Percentiles rank a stretch among this genome's conserved stretches.
phyloP scores from a whole-genome alignment of 768 basidiomycete species.

The Mycena amicta region DNA sequence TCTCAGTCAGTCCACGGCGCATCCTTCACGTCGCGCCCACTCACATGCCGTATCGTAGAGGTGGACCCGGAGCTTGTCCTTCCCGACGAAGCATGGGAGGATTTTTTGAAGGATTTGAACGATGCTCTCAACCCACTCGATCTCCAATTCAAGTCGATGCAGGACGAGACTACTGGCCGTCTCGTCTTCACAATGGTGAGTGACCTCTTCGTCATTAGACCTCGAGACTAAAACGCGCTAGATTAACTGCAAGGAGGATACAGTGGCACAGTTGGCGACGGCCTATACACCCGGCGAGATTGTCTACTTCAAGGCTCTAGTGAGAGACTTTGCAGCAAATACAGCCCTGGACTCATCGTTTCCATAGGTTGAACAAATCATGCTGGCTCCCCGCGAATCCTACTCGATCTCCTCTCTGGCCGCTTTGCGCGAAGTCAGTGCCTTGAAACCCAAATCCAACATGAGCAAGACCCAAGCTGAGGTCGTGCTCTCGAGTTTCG shows the following conservation, averaged over 20 bases:
- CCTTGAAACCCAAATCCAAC: conserved; percentile 56
- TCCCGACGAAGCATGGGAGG: conserved; percentile 54
- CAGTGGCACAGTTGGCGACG: conserved; percentile 82
- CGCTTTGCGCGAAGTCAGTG: conserved; percentile 69
- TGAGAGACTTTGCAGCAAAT: no score
- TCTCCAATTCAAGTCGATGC: conserved; percentile 66
- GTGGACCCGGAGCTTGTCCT: conserved; percentile 55
- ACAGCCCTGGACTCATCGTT: not conserved
- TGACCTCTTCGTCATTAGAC: conserved; percentile 1
- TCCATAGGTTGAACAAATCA: conserved; percentile 90
- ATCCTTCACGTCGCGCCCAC: no score
- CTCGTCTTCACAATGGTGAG: conserved; percentile 73
- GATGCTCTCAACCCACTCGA: conserved; percentile 65
- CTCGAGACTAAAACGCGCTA: conserved; percentile 29
- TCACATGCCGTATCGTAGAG: conserved; percentile 45
- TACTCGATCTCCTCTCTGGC: conserved; percentile 79
- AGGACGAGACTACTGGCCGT: conserved; percentile 65
- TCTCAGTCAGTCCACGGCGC: conserved; percentile 60
- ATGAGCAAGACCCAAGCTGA: conserved; percentile 81
- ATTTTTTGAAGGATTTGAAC: conserved; percentile 64
- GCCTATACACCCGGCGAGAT: conserved; percentile 82
- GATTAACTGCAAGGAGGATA: conserved; percentile 83
- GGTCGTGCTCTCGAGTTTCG: conserved; percentile 72
- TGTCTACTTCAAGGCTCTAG: conserved; percentile 81
- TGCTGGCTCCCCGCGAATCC: conserved; percentile 73